These are phyloP conservation scores for Nepenthes gracilis DNA, from an alignment of 148 eudicot genomes.

Conservation along the genomic window DNA sequence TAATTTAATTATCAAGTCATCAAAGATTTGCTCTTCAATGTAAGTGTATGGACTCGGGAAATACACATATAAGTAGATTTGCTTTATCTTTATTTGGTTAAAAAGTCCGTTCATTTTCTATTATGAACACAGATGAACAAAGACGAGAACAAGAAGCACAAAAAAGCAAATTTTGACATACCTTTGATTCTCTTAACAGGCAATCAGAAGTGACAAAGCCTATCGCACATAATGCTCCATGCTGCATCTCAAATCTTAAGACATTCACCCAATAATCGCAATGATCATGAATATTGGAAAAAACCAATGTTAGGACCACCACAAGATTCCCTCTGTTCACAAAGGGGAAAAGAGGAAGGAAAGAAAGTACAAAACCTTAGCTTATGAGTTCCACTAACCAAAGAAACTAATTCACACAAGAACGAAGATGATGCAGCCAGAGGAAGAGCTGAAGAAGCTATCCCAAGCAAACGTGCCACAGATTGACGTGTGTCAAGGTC, in stretches of 20 bases:
- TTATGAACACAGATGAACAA: too few species aligned
- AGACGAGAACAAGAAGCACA: not conserved
- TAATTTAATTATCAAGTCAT: too few species aligned
- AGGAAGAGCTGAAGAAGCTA: conserved; percentile 75
- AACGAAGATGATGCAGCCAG: conserved; percentile 46
- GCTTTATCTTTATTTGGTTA: too few species aligned
- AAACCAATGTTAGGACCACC: conserved; percentile 1
- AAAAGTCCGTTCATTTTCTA: too few species aligned
- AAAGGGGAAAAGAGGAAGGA: not conserved
- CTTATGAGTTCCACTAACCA: conserved; percentile 34
- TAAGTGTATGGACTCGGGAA: too few species aligned
- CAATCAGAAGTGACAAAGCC: conserved; percentile 82
- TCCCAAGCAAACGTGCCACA: conserved; percentile 79
- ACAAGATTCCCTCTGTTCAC: not conserved
- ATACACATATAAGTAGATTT: too few species aligned
- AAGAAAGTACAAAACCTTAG: conserved; percentile 38
- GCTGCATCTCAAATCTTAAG: conserved; percentile 79
- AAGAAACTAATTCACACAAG: conserved; percentile 44
- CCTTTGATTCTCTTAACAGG: conserved; percentile 48
- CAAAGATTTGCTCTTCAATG: too few species aligned
- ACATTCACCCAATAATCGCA: conserved; percentile 7
- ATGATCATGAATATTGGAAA: not conserved
- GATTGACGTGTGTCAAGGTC: conserved; percentile 83
- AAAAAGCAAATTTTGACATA: conserved; percentile 9
- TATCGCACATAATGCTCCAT: conserved; percentile 69